Evolutionary conservation across 257 asterid genomes (phyloP).

Genomic region (Capsicum rhomboideum): DNA sequence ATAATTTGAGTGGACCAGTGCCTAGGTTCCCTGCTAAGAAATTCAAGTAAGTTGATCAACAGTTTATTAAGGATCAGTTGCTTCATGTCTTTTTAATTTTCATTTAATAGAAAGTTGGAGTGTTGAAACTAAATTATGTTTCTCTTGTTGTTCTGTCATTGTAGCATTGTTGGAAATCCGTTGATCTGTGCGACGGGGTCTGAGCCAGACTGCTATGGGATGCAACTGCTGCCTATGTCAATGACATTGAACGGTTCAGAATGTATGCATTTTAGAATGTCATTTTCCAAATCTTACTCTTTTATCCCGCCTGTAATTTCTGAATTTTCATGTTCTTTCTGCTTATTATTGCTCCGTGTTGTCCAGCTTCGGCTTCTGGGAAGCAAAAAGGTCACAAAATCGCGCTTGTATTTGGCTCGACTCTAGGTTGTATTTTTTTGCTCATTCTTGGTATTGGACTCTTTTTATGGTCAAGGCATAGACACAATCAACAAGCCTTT

Average conservation of each 20-base stretch:
- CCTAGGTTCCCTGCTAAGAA: constrained; percentile 73
- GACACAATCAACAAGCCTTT: constrained; percentile 30
- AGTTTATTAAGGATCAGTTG: not conserved
- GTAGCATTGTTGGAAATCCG: constrained; percentile 81
- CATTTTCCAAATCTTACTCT: not conserved
- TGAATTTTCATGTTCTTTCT: not conserved
- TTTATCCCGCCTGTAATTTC: not conserved
- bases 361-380: constrained; percentile 22
- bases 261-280: constrained; percentile 25
- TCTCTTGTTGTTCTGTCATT: not conserved
- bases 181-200: constrained; percentile 56
- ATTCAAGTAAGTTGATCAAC: constrained; percentile 51
- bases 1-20: constrained; percentile 87
- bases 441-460: constrained; percentile 53
- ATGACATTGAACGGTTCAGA: constrained; percentile 68
- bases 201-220: constrained; percentile 53
- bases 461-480: constrained; percentile 52
- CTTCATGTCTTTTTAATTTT: not conserved
- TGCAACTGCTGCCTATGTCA: constrained; percentile 78
- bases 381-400: constrained; percentile 51
- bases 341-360: not conserved
- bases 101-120: not conserved
- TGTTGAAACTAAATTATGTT: not conserved
- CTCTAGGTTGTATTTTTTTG: constrained; percentile 53
- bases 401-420: constrained; percentile 58